phyloP scores from a whole-genome alignment of 176 grass and related monocot species.

The Oryza rufipogon region DNA sequence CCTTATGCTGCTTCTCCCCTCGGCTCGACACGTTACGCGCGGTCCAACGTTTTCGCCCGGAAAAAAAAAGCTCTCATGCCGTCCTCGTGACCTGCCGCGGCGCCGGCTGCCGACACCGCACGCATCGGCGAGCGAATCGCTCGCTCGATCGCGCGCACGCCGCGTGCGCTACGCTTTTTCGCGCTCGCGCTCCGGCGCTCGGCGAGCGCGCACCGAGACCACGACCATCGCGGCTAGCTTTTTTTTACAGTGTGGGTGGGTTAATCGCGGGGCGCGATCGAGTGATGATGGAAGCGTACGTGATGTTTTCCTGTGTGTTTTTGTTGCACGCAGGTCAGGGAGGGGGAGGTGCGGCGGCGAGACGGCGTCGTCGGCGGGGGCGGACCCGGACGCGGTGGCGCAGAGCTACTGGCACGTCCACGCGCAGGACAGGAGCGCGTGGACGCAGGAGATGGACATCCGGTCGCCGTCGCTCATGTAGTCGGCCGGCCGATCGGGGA shows the following conservation, averaged over 20 bases:
- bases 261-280: no score
- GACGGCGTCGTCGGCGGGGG: neutral
- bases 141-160: neutral
- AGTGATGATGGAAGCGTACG: neutral
- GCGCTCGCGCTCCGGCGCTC: no score
- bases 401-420: slow-evolving; percentile 95
- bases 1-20: neutral
- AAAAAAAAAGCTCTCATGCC: neutral
- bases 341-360: slow-evolving; percentile 26
- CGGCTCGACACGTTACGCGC: neutral
- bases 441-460: slow-evolving; percentile 93
- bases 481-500: neutral
- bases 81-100: neutral
- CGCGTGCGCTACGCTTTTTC: slow-evolving; percentile 29
- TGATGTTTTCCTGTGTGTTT: neutral
- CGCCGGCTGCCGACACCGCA: neutral
- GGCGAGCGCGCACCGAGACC: no score
- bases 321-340: slow-evolving; percentile 46
- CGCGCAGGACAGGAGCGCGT: slow-evolving; percentile 76
- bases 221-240: no score
- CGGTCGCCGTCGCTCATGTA: slow-evolving; percentile 54
- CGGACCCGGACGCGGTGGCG: slow-evolving; percentile 86
- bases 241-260: no score
- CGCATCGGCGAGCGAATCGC: neutral
- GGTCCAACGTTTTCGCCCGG: neutral